phyloP scores from a whole-genome alignment of 306 rosid species.

The Pachyrhizus erosus region DNA sequence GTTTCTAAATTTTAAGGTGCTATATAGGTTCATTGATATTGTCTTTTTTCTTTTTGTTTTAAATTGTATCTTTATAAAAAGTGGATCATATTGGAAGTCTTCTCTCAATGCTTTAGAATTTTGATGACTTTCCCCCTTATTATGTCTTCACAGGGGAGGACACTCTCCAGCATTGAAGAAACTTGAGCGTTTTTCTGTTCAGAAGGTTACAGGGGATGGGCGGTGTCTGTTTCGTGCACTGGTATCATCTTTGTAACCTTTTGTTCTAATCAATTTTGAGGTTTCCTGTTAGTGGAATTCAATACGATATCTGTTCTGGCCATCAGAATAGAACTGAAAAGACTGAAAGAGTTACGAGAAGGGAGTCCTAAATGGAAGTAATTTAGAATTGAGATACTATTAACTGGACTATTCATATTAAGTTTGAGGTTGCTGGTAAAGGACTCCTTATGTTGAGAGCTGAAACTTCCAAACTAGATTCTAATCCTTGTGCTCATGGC shows the following conservation, averaged over 20 bases:
- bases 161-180: constrained; percentile 75
- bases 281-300: constrained; percentile 13
- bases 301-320: constrained; percentile 1
- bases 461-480: constrained; percentile 1
- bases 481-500: constrained; percentile 10
- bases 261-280: constrained; percentile 4
- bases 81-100: neutral
- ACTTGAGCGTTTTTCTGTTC: constrained; percentile 71
- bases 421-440: constrained; percentile 19
- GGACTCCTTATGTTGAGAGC: constrained; percentile 3
- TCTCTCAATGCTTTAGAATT: constrained; percentile 26
- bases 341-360: neutral
- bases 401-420: neutral
- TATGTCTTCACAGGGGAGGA: constrained; percentile 49
- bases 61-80: neutral
- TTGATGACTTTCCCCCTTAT: neutral
- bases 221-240: constrained; percentile 93
- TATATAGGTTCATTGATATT: neutral
- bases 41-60: neutral
- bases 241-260: constrained; percentile 53
- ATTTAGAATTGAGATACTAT: constrained; percentile 10
- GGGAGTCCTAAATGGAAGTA: constrained; percentile 12
- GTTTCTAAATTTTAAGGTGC: constrained; percentile 8
- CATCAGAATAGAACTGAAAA: constrained; percentile 1
- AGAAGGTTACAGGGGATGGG: constrained; percentile 89